Evolutionary conservation across 163 green algal species (phyloP).

Genomic region (Coccomyxa subellipsoidea): DNA sequence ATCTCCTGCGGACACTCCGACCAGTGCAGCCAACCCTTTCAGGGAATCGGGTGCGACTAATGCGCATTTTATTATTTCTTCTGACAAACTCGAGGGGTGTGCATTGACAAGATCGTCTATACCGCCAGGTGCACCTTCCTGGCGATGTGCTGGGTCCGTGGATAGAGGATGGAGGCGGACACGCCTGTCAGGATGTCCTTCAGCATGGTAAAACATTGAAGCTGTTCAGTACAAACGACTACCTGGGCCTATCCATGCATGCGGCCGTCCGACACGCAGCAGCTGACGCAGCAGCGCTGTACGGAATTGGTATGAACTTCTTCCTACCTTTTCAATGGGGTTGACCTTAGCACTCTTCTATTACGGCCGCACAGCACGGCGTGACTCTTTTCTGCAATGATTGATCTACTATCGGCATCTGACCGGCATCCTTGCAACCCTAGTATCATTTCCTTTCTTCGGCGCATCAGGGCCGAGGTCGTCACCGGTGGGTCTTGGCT

Average conservation of each 20-base stretch:
- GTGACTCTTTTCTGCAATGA: too few relatives aligned
- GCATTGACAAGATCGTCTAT: too few relatives aligned
- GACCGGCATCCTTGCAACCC: too few relatives aligned
- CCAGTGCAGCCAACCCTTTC: too few relatives aligned
- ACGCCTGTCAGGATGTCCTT: not conserved
- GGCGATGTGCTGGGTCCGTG: slow-evolving; percentile 1
- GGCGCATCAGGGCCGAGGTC: slow-evolving; percentile 60
- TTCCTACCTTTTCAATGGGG: too few relatives aligned
- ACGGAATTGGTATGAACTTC: slow-evolving; percentile 32
- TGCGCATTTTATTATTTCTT: too few relatives aligned
- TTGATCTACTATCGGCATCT: too few relatives aligned
- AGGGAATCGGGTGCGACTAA: too few relatives aligned
- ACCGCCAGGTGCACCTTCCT: slow-evolving; percentile 9
- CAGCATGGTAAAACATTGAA: slow-evolving; percentile 26
- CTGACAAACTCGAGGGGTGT: too few relatives aligned
- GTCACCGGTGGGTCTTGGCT: slow-evolving; percentile 81
- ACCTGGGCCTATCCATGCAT: slow-evolving; percentile 87
- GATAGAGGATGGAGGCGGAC: not conserved
- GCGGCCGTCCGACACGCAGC: slow-evolving; percentile 62
- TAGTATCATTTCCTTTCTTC: not conserved
- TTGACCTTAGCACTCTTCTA: too few relatives aligned
- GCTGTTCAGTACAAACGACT: slow-evolving; percentile 91
- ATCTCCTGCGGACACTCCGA: too few relatives aligned
- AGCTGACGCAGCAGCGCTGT: slow-evolving; percentile 42
- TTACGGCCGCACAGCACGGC: too few relatives aligned